phyloP scores from a whole-genome alignment of 2,329 filamentous ascomycete species.

The Scopulariopsis brevicaulis region DNA sequence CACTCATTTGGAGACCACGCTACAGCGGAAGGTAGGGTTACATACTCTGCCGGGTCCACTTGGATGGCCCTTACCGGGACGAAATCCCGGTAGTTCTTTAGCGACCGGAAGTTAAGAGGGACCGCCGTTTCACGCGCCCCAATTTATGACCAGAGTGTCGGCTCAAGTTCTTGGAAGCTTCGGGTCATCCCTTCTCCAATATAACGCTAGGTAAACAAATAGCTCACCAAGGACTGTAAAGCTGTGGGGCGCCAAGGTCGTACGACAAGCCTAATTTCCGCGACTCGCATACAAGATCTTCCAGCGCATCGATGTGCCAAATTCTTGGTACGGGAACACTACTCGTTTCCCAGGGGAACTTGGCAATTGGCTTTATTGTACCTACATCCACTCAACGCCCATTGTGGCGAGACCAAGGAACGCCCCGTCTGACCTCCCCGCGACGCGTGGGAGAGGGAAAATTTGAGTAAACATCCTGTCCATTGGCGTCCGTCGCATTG shows the following conservation, averaged over 20 bases:
- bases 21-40: neutral
- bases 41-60: neutral
- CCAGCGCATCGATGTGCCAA: neutral
- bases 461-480: neutral
- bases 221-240: neutral
- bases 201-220: neutral
- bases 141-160: neutral
- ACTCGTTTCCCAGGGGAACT: too few relatives aligned
- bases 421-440: neutral
- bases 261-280: neutral
- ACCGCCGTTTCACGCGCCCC: neutral
- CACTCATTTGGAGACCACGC: neutral
- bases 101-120: neutral
- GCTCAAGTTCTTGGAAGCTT: neutral
- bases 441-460: neutral
- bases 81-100: neutral
- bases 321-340: neutral
- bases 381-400: neutral
- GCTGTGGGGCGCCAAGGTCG: neutral
- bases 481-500: neutral
- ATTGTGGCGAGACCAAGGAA: neutral
- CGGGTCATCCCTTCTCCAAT: neutral
- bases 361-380: too few relatives aligned
- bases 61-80: neutral
- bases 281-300: neutral